phyloP scores from a whole-genome alignment of 192 early-diverging fungal genomes.

The Backusella tarrabulga region DNA sequence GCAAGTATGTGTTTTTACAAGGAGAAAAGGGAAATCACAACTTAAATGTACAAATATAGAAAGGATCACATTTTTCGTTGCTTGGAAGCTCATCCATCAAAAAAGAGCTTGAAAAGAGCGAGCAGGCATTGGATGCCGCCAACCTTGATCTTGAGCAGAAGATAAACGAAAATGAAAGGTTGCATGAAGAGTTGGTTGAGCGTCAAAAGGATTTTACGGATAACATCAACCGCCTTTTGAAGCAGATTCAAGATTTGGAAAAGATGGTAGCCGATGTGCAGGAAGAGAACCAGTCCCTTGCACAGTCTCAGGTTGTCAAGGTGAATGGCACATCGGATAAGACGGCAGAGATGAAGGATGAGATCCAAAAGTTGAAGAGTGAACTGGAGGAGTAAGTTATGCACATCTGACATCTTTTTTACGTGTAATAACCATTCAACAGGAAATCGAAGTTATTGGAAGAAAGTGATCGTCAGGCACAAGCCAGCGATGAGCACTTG shows the following conservation, averaged over 20 bases:
- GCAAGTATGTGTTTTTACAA: slow-evolving; percentile 20
- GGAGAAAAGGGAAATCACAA: neutral
- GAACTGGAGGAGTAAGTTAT: slow-evolving; percentile 26
- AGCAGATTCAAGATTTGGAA: slow-evolving; percentile 49
- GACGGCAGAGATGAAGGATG: slow-evolving; percentile 16
- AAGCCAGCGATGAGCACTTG: slow-evolving; percentile 20
- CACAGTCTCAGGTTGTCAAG: neutral
- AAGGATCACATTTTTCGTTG: slow-evolving; percentile 36
- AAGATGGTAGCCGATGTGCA: slow-evolving; percentile 47
- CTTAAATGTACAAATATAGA: slow-evolving; percentile 23
- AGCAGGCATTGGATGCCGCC: slow-evolving; percentile 43
- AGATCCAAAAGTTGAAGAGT: slow-evolving; percentile 14
- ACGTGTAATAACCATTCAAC: neutral
- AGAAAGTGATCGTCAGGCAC: slow-evolving; percentile 26
- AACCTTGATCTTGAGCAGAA: slow-evolving; percentile 49
- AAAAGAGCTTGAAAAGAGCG: slow-evolving; percentile 57
- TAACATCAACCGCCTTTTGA: slow-evolving; percentile 43
- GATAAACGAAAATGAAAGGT: slow-evolving; percentile 58
- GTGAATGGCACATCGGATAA: neutral
- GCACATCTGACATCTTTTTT: neutral
- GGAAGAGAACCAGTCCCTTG: neutral
- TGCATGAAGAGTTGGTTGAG: slow-evolving; percentile 53
- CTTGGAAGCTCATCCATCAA: slow-evolving; percentile 44
- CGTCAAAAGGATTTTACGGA: slow-evolving; percentile 50
- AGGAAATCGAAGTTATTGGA: slow-evolving; percentile 31